phyloP scores from a whole-genome alignment of 1,139 yeast genomes.

The Suhomyces chickasaworum region DNA sequence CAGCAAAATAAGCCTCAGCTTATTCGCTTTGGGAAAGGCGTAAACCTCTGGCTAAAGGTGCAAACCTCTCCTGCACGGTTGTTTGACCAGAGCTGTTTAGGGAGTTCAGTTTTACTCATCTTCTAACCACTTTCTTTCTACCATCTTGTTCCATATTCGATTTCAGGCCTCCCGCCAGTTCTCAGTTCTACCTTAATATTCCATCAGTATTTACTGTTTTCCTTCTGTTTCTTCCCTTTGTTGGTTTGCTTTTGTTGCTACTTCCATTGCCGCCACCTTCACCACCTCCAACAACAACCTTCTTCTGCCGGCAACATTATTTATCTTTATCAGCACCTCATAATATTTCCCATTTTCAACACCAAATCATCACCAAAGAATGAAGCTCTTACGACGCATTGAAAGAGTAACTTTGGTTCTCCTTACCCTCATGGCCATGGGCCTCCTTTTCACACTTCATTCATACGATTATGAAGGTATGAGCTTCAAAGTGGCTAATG shows the following conservation, averaged over 20 bases:
- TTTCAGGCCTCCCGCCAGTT: not conserved
- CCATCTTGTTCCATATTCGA: not conserved
- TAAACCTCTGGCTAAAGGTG: no score
- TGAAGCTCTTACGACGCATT: conserved; percentile 10
- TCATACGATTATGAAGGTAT: conserved; percentile 7
- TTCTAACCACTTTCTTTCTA: not conserved
- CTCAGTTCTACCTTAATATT: not conserved
- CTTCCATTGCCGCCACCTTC: not conserved
- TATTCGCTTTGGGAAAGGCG: not conserved
- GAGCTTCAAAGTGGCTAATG: not conserved
- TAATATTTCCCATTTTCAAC: no score
- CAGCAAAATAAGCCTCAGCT: not conserved
- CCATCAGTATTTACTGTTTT: not conserved
- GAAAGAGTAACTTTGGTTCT: conserved; percentile 4
- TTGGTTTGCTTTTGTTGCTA: not conserved
- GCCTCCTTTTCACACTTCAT: conserved; percentile 5
- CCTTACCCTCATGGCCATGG: not conserved
- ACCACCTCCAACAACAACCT: no score
- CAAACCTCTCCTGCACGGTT: not conserved
- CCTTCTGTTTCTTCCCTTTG: not conserved
- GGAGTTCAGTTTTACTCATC: not conserved
- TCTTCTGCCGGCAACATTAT: no score
- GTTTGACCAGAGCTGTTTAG: not conserved
- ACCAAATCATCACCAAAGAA: no score
- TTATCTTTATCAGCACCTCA: no score